phyloP scores from a whole-genome alignment of 805 yeast species.

The Zygosaccharomyces bailii region DNA sequence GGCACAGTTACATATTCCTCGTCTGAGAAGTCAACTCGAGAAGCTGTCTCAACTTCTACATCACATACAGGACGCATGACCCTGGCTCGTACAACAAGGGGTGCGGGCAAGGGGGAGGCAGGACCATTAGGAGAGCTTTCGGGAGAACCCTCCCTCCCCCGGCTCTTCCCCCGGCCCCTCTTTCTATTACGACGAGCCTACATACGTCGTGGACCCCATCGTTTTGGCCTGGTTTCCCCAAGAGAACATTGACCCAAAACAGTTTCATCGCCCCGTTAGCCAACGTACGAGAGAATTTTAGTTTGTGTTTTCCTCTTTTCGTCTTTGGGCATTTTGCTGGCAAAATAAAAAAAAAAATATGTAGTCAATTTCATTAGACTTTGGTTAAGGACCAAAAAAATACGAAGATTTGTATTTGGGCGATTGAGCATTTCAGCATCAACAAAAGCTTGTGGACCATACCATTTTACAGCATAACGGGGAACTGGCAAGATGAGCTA shows the following conservation, averaged over 20 bases:
- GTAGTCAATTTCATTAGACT: not conserved
- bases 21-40: slow-evolving; percentile 3
- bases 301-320: slow-evolving; percentile 10
- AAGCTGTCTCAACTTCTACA: slow-evolving; percentile 3
- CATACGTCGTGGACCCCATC: not conserved
- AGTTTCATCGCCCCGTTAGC: not conserved
- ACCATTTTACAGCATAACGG: not conserved
- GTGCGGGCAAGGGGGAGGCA: not conserved
- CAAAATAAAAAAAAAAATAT: slow-evolving; percentile 3
- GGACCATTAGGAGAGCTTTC: not conserved
- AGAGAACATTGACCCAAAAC: not conserved
- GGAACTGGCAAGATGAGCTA: slow-evolving; percentile 28
- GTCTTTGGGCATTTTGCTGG: slow-evolving; percentile 9
- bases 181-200: not conserved
- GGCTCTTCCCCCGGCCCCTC: not conserved
- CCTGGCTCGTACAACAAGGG: not conserved
- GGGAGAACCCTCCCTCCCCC: not conserved
- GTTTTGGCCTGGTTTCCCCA: not conserved
- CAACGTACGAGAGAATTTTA: slow-evolving; percentile 5
- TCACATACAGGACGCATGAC: slow-evolving; percentile 1
- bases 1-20: slow-evolving; percentile 1
- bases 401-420: not conserved
- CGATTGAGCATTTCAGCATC: not conserved
- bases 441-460: not conserved
- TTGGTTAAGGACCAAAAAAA: not conserved